Percentiles rank a stretch among this genome's conserved stretches.
These are phyloP conservation scores for Fusarium virguliforme DNA, from an alignment of 2,329 filamentous ascomycete species.

Conservation along the genomic window DNA sequence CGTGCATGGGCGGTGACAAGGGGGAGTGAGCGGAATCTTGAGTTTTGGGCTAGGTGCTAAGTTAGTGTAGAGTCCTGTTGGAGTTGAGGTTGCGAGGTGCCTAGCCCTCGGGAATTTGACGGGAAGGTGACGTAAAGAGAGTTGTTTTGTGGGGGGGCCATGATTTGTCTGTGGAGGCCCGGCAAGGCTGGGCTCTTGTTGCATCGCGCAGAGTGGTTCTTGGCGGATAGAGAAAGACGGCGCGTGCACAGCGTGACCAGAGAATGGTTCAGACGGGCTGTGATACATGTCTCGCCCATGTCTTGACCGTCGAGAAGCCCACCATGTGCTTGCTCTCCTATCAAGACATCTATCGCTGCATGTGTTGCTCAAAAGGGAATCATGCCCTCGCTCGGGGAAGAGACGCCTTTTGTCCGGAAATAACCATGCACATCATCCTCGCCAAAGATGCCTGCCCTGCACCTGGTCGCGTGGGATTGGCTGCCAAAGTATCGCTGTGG, in stretches of 20 bases:
- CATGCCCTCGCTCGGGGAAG: background rate
- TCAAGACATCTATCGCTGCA: background rate
- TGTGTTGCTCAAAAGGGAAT: constrained; percentile 10
- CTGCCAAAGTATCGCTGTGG: constrained; percentile 35
- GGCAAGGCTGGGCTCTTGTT: background rate
- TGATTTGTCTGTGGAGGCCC: background rate
- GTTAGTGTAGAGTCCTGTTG: constrained; percentile 3
- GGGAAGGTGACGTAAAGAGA: constrained; percentile 2
- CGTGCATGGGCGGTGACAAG: constrained; percentile 27
- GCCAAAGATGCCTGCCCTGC: constrained; percentile 3
- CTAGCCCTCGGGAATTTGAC: background rate
- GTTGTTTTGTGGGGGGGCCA: constrained; percentile 7
- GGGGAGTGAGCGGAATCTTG: background rate
- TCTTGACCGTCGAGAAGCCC: background rate
- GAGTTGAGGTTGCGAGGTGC: constrained; percentile 2
- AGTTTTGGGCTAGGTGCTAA: background rate
- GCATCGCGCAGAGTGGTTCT: constrained; percentile 8
- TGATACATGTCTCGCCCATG: too few species aligned
- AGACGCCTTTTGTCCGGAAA: constrained; percentile 26
- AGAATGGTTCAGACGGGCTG: too few species aligned
- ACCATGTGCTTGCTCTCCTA: background rate
- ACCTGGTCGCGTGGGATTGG: constrained; percentile 35
- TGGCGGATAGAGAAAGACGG: background rate
- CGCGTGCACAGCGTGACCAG: too few species aligned
- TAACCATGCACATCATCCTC: constrained; percentile 29